Base-by-base conservation (phyloP, 352 stramenopile genomes). In the Phytophthora crassamura region DNA sequence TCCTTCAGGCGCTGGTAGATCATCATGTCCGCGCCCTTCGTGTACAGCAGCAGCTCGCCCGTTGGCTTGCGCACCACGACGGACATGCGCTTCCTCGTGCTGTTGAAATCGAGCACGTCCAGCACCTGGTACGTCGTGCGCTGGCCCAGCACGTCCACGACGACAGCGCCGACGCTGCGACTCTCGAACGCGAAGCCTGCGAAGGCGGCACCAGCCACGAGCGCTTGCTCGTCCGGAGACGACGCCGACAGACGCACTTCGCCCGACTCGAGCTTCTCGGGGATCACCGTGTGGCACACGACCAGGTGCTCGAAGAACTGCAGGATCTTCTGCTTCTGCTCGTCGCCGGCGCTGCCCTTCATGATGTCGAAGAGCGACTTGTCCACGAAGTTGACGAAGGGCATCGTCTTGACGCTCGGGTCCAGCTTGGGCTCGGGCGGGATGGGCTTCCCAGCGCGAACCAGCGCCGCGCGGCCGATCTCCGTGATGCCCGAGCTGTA, bases 1-100 rank as follows among this genome's bases (percentile, higher is more conserved):
- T 84, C 59, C 11, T 72, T 76, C 5, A 94, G 60, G 5, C 88
- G 86, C 41, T 90, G 82, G 54, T 97, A 93, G 36, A 98, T 96
- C 66, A 97, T 91, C 71, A 93, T 97, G 57, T 98, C 95, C 7
- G 95, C 95, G n/a, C 95, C 95, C 69, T 98, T 97, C 16, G 64
- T 82, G 69, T 91, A 93, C 22, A 95, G 57, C 9, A 87, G 54
- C 25, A 91, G 52, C 57, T 86, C 72, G 47, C 84, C 82, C 14
- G 25, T 80, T 1, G 81, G 79, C 5, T 78, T 72, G 2, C 83
- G 79, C 20, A 92, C 74, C 2, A 95, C 73, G 2, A 92, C 77
- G 1, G 79, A 90, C 85, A 94, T 94, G 12, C 84, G 80, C 54
- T 92, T 92, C 15, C 85, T 73, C 6, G 80, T 91, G 36, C 80